Base-by-base conservation (phyloP, 768 basidiomycete genomes). In the Daedaleopsis sinensis region DNA sequence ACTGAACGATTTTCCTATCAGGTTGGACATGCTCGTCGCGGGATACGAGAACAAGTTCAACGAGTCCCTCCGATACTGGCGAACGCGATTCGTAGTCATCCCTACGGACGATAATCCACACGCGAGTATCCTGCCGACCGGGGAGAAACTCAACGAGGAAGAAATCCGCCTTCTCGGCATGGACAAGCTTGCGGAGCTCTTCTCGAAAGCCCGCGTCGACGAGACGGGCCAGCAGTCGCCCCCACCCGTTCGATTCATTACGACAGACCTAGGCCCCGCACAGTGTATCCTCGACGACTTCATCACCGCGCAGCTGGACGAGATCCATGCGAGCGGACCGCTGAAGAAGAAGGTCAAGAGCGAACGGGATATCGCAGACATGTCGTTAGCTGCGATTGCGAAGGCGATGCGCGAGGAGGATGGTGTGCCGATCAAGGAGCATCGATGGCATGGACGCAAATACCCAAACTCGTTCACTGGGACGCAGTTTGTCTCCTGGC, bases 41-140 rank as follows among this genome's bases (percentile, higher is more conserved):
- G 90, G 91, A 1, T 91, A 94, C 67, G 90, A 94, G 68, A 85
- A 87, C 62, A 81, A 89, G 53, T 88, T 91, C 71, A 86, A 85
- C 68, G 91, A 94, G 61, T 88, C 90, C 2, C 79, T 96, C 36
- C 86, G 92, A 49, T 96, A 96, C 68, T 97, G 96, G 93, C 84
- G 96, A 13, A 98, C 95, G 0, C 82, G 96, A 21, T 97, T 97
- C 72, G 82, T 98, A 24, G 87, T 99, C 19, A 91, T 99, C 32
- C 96, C 96, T 0, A 89, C 93, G 0, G 79, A 84, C 15, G 90
- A 93, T 39, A 81, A 86, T 61, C 93, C 84, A 4, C 76, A 79
- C 37, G 71, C 80, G 1, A 81, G 77, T 47, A 76, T 78, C 13
- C 86, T 87, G 0, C 81, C 89, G 0, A 81, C 82, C 1, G 90